A percentile compares a stretch with the other conserved stretches of the same genome.
phyloP scores from a whole-genome alignment of 331 rosid genomes.

The Pyracantha coccinea region DNA sequence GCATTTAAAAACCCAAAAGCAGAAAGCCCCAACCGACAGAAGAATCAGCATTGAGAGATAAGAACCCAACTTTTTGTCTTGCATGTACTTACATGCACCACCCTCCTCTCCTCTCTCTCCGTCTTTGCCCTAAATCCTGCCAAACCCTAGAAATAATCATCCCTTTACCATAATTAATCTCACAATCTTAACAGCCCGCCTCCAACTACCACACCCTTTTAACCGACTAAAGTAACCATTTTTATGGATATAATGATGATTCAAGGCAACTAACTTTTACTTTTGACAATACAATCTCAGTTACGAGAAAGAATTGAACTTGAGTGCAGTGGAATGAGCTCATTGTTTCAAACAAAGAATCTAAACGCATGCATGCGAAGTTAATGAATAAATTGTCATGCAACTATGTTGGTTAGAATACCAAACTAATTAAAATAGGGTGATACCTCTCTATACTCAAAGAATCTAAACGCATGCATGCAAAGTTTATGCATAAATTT shows the following conservation, averaged over 20 bases:
- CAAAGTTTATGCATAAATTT: too few relatives aligned
- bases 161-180: constrained; percentile 7
- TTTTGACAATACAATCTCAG: too few relatives aligned
- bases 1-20: constrained; percentile 11
- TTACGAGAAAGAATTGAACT: too few relatives aligned
- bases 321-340: rapidly evolving
- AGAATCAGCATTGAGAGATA: constrained; percentile 15
- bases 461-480: too few relatives aligned
- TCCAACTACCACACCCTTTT: constrained; percentile 24
- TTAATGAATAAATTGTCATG: neutral
- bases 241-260: neutral
- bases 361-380: too few relatives aligned
- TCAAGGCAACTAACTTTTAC: neutral
- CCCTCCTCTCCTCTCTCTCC: neutral
- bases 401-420: too few relatives aligned
- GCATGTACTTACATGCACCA: constrained; percentile 40
- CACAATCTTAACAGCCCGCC: constrained; percentile 8
- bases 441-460: too few relatives aligned
- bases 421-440: too few relatives aligned
- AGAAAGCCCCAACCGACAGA: constrained; percentile 7
- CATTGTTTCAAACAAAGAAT: too few relatives aligned
- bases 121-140: neutral
- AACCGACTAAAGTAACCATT: neutral
- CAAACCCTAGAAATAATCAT: neutral
- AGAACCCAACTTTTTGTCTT: constrained; percentile 36